These are phyloP conservation scores for Herpotrichia juniperi DNA, from an alignment of 2,329 filamentous ascomycete genomes.

Conservation along the genomic window DNA sequence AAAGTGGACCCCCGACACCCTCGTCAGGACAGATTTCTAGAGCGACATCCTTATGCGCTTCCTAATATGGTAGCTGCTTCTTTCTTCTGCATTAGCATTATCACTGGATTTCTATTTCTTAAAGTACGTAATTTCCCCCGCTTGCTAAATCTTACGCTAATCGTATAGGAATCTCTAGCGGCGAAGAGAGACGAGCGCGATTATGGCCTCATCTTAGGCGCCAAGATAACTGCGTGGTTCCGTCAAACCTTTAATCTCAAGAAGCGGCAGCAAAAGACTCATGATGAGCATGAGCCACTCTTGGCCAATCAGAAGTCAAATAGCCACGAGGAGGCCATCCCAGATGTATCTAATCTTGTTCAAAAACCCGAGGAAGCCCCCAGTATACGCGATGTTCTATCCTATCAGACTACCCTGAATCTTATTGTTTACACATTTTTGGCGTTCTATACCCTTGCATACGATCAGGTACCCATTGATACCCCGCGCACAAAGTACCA, in stretches of 20 bases:
- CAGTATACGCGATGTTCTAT: constrained; percentile 70
- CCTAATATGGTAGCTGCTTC: constrained; percentile 80
- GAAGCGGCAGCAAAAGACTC: constrained; percentile 9
- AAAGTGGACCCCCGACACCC: constrained; percentile 76
- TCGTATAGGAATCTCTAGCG: constrained; percentile 74
- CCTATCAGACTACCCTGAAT: constrained; percentile 74
- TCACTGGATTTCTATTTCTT: constrained; percentile 78
- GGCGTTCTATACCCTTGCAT: constrained; percentile 81
- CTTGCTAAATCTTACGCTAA: background rate
- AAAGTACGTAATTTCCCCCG: constrained; percentile 53
- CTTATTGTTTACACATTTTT: constrained; percentile 80
- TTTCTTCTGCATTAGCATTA: constrained; percentile 79
- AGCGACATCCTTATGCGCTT: constrained; percentile 78
- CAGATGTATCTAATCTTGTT: constrained; percentile 4
- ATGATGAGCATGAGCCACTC: constrained; percentile 37
- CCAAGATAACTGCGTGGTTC: constrained; percentile 58
- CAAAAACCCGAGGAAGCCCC: constrained; percentile 28
- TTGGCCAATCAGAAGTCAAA: constrained; percentile 27
- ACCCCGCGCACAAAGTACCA: background rate
- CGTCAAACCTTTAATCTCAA: constrained; percentile 25
- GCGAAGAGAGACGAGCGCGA: constrained; percentile 72
- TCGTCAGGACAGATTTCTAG: constrained; percentile 67
- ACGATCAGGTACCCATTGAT: constrained; percentile 66
- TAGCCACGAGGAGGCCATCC: constrained; percentile 20
- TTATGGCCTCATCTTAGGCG: constrained; percentile 76